A percentile compares a stretch with the other conserved stretches of the same genome.
These are phyloP conservation scores for Malus sylvestris DNA, from an alignment of 306 rosid species.

Conservation along the genomic window DNA sequence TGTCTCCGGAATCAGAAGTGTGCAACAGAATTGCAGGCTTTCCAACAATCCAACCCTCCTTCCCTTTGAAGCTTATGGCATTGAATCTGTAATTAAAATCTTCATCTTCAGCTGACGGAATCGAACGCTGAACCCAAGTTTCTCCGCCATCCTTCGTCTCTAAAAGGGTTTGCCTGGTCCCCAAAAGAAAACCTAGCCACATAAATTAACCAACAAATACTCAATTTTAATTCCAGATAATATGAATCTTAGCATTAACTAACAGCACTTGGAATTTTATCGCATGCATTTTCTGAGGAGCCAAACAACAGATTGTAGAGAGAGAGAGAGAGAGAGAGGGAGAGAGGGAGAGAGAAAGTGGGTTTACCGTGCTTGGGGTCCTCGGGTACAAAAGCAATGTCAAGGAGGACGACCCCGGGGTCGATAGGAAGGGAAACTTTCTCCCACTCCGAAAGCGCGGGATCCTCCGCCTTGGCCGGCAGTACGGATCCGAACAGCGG, in stretches of 20 bases:
- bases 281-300: not conserved
- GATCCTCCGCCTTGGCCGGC: slow-evolving; percentile 54
- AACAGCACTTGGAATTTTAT: not conserved
- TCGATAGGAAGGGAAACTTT: slow-evolving; percentile 77
- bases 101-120: slow-evolving; percentile 93
- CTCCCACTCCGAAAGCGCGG: slow-evolving; percentile 77
- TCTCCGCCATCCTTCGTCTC: slow-evolving; percentile 94
- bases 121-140: slow-evolving; percentile 83
- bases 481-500: slow-evolving; percentile 23
- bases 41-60: slow-evolving; percentile 96
- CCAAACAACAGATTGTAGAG: not conserved
- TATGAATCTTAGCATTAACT: not conserved
- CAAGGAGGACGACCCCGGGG: slow-evolving; percentile 96
- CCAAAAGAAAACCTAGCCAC: slow-evolving; percentile 71
- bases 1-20: slow-evolving; percentile 83
- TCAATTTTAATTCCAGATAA: not conserved
- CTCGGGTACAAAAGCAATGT: slow-evolving; percentile 88
- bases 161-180: slow-evolving; percentile 80
- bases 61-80: slow-evolving; percentile 83
- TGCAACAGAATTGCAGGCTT: slow-evolving; percentile 81
- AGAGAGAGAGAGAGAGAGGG: not conserved
- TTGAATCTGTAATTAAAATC: slow-evolving; percentile 93
- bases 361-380: slow-evolving; percentile 58
- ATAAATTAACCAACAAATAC: not conserved
- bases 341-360: not conserved